Percentiles rank a stretch among this genome's conserved stretches.
Evolutionary conservation across 257 asterid genomes (phyloP).

Genomic region (Salvia hispanica): DNA sequence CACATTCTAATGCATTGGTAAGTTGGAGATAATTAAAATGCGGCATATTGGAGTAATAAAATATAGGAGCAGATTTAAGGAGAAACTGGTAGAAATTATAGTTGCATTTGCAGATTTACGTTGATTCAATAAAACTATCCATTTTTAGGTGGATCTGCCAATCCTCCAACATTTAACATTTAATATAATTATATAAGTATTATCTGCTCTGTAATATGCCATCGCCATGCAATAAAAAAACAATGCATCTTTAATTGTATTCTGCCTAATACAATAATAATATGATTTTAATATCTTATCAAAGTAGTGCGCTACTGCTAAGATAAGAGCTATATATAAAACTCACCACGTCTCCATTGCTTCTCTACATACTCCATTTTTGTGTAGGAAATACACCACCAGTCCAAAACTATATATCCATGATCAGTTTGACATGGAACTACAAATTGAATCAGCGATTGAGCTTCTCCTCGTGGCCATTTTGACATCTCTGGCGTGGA

Average conservation of each 20-base stretch:
- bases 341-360: background rate
- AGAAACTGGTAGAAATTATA: background rate
- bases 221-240: slow-evolving; percentile 24
- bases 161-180: background rate
- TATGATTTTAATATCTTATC: background rate
- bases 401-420: background rate
- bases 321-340: background rate
- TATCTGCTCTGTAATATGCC: background rate
- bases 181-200: background rate
- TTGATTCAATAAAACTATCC: background rate
- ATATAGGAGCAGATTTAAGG: background rate
- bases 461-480: slow-evolving; percentile 22
- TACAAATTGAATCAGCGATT: background rate
- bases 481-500: slow-evolving; percentile 29
- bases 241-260: background rate
- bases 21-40: too few species aligned
- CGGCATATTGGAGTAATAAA: background rate
- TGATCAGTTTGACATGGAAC: slow-evolving; percentile 33
- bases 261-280: background rate
- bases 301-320: slow-evolving; percentile 9
- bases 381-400: background rate
- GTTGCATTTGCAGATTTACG: background rate
- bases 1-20: too few species aligned
- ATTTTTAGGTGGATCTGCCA: slow-evolving; percentile 25
- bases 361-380: background rate